Percentiles rank a stretch among this genome's conserved stretches.
These are phyloP conservation scores for Lachnellula arida DNA, from an alignment of 2,329 filamentous ascomycete genomes.

Conservation along the genomic window DNA sequence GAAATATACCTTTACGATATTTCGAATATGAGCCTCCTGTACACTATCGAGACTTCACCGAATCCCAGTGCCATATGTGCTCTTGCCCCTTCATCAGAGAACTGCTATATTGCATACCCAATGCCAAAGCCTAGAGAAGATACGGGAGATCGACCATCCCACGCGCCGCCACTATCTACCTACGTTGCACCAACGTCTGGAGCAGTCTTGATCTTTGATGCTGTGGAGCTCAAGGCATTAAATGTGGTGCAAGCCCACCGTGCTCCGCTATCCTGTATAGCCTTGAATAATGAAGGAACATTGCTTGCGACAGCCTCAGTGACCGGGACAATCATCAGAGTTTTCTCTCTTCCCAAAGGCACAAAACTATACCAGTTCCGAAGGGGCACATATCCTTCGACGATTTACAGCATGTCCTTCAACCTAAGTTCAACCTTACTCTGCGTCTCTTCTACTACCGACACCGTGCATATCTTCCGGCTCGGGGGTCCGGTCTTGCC, in stretches of 20 bases:
- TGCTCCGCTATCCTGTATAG: conserved; percentile 83
- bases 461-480: conserved; percentile 95
- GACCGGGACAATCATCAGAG: conserved; percentile 93
- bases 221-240: conserved; percentile 81
- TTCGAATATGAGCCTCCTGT: conserved; percentile 92
- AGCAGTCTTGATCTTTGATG: conserved; percentile 90
- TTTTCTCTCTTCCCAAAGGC: conserved; percentile 86
- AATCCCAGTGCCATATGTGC: conserved; percentile 90
- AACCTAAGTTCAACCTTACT: conserved; percentile 90
- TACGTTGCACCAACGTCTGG: conserved; percentile 82
- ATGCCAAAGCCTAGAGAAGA: conserved; percentile 69
- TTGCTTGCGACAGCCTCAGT: conserved; percentile 92
- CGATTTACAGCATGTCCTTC: conserved; percentile 98
- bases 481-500: conserved; percentile 46
- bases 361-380: conserved; percentile 96
- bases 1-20: conserved; percentile 99
- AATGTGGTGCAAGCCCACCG: conserved; percentile 95
- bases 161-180: conserved; percentile 75
- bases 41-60: conserved; percentile 88
- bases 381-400: conserved; percentile 88
- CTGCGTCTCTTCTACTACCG: conserved; percentile 92
- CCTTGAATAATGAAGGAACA: conserved; percentile 88
- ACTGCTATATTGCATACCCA: conserved; percentile 93
- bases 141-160: conserved; percentile 60
- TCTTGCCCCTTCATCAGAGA: conserved; percentile 88